phyloP scores from a whole-genome alignment of 306 rosid species.

The Malus fusca region DNA sequence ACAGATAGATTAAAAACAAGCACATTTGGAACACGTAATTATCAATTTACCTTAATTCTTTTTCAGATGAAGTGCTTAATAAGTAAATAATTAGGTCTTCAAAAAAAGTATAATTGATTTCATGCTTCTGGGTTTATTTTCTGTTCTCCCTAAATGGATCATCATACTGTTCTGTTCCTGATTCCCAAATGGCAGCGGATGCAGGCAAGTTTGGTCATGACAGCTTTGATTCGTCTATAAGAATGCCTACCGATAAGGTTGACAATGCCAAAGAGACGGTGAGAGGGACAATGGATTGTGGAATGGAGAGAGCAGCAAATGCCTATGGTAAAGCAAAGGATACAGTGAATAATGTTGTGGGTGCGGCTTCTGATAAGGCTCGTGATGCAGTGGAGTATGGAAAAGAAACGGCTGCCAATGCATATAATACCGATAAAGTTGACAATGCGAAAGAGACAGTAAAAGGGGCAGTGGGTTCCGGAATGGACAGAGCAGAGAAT shows the following conservation, averaged over 20 bases:
- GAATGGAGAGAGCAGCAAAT: constrained; percentile 9
- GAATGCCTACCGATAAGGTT: constrained; percentile 12
- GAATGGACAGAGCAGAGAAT: constrained; percentile 9
- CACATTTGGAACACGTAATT: background rate
- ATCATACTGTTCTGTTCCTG: background rate
- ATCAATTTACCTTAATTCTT: background rate
- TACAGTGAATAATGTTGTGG: background rate
- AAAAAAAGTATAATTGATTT: background rate
- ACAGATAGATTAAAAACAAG: constrained; percentile 5
- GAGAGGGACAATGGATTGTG: background rate
- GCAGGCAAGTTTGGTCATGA: constrained; percentile 16
- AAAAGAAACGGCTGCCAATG: constrained; percentile 9
- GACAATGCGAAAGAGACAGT: background rate
- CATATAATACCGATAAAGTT: constrained; percentile 1
- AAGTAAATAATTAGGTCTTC: background rate
- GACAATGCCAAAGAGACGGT: background rate
- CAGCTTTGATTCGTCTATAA: constrained; percentile 6
- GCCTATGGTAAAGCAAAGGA: constrained; percentile 6
- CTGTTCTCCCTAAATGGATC: background rate
- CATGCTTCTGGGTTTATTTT: background rate
- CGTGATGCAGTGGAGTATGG: constrained; percentile 3
- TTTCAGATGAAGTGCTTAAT: background rate
- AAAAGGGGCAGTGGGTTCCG: background rate
- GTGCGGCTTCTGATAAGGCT: background rate
- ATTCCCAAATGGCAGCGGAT: constrained; percentile 4